Conservation (phyloP, 1,284 basidiomycete species). For the Fistulina hepatica region DNA sequence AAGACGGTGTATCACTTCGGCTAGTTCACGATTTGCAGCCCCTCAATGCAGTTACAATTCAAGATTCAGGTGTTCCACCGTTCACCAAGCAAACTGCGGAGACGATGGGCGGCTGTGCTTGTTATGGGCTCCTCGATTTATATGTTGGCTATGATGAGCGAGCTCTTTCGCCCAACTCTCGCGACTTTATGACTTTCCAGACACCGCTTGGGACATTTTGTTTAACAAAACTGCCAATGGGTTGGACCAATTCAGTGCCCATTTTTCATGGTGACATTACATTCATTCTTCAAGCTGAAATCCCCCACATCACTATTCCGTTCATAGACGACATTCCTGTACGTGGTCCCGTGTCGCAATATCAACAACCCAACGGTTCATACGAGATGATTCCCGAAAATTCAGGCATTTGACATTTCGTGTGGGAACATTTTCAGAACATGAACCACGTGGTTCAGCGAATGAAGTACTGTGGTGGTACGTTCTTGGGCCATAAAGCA, state of each 20-base stretch:
- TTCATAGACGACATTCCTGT: slow-evolving; percentile 21
- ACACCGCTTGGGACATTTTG: slow-evolving; percentile 16
- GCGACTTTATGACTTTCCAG: slow-evolving; percentile 18
- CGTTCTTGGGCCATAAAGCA: slow-evolving; percentile 19
- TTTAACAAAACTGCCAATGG: slow-evolving; percentile 22
- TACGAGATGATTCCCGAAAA: slow-evolving; percentile 13
- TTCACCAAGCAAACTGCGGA: neutral
- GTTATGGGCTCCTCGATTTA: neutral
- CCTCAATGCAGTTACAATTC: slow-evolving; percentile 24
- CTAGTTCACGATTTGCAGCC: slow-evolving; percentile 23
- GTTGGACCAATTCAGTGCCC: slow-evolving; percentile 23
- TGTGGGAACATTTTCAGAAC: slow-evolving; percentile 17
- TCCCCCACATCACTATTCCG: slow-evolving; percentile 15
- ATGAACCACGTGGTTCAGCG: slow-evolving; percentile 7
- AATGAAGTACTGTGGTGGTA: slow-evolving; percentile 11
- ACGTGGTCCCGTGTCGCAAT: slow-evolving; percentile 15
- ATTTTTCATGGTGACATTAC: slow-evolving; percentile 22
- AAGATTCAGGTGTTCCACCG: slow-evolving; percentile 16
- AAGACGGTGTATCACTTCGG: slow-evolving; percentile 20
- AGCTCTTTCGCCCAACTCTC: slow-evolving; percentile 12
- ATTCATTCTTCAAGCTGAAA: slow-evolving; percentile 20
- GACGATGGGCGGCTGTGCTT: neutral
- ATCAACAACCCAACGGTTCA: slow-evolving; percentile 13
- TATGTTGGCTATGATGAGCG: slow-evolving; percentile 2
- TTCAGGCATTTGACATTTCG: slow-evolving; percentile 14